Percentiles rank a stretch among this genome's conserved stretches.
phyloP scores from a whole-genome alignment of 2,329 filamentous ascomycete genomes.

The Fusarium sp. region DNA sequence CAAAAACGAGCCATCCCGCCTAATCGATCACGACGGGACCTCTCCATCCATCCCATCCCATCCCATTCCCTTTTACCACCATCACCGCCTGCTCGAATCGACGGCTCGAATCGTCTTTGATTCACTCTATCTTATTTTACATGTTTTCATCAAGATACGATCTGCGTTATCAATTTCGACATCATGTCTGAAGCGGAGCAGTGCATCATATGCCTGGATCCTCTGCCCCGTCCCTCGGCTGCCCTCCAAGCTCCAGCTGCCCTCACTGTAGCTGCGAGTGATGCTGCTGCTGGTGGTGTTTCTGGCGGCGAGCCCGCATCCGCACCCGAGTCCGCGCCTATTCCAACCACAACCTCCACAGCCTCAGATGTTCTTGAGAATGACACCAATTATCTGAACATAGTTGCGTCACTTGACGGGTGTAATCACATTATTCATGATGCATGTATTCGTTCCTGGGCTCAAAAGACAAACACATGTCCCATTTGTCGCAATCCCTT shows the following conservation, averaged over 20 bases:
- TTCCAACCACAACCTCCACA: constrained; percentile 39
- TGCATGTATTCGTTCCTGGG: constrained; percentile 92
- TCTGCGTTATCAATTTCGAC: constrained; percentile 53
- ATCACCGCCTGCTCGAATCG: constrained; percentile 36
- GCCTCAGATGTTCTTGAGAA: constrained; percentile 41
- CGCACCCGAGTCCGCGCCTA: constrained; percentile 21
- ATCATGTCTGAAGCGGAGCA: constrained; percentile 68
- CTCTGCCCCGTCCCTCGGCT: constrained; percentile 56
- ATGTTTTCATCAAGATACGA: constrained; percentile 57
- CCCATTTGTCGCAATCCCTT: constrained; percentile 95
- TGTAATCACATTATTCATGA: constrained; percentile 95
- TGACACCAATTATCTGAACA: constrained; percentile 52
- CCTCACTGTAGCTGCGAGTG: constrained; percentile 35
- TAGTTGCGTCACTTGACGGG: constrained; percentile 71
- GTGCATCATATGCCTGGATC: constrained; percentile 77
- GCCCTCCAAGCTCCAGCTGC: constrained; percentile 25
- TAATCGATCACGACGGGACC: constrained; percentile 26
- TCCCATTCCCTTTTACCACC: constrained; percentile 35
- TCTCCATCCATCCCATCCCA: background rate
- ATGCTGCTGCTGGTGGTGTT: constrained; percentile 31
- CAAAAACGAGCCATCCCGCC: constrained; percentile 25
- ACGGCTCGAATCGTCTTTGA: constrained; percentile 31
- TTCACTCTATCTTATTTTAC: constrained; percentile 51
- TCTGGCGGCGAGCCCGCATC: constrained; percentile 37
- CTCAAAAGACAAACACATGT: constrained; percentile 96